phyloP scores from a whole-genome alignment of 495 filamentous ascomycete genomes.

The Penicillium malachiteum region DNA sequence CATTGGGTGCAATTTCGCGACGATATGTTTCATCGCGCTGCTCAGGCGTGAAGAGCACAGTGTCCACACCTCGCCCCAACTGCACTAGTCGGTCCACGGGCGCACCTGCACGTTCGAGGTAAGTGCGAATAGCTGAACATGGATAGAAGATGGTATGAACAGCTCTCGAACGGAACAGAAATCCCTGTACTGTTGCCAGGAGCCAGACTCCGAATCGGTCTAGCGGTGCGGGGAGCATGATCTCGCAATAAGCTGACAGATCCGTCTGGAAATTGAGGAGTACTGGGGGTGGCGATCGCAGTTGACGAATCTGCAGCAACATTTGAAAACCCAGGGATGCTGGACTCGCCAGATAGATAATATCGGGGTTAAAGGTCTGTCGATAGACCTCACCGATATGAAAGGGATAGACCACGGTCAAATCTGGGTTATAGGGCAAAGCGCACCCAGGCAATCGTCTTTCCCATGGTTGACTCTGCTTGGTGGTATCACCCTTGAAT shows the following conservation, averaged over 20 bases:
- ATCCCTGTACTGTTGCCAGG: constrained; percentile 55
- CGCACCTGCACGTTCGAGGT: constrained; percentile 51
- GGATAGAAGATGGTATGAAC: constrained; percentile 64
- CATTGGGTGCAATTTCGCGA: constrained; percentile 50
- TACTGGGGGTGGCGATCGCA: constrained; percentile 49
- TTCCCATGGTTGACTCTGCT: constrained; percentile 28
- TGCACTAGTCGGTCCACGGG: constrained; percentile 49
- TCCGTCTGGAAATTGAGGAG: constrained; percentile 67
- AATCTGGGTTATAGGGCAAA: constrained; percentile 63
- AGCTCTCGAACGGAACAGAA: constrained; percentile 54
- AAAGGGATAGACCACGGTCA: constrained; percentile 63
- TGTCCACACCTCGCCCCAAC: constrained; percentile 61
- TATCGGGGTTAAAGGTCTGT: constrained; percentile 53
- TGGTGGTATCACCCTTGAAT: constrained; percentile 27
- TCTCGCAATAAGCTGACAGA: constrained; percentile 59
- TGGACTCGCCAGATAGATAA: constrained; percentile 64
- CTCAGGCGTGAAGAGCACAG: constrained; percentile 50
- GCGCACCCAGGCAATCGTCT: constrained; percentile 57
- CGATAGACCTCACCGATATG: constrained; percentile 53
- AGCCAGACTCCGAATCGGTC: constrained; percentile 54
- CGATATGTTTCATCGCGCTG: constrained; percentile 47
- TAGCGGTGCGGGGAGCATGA: constrained; percentile 58
- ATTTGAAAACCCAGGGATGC: constrained; percentile 65
- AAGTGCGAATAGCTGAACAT: constrained; percentile 52
- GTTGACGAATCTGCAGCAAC: constrained; percentile 56